Percentiles rank a stretch among this genome's conserved stretches.
Evolutionary conservation across 129 eudicot genomes (phyloP).

Genomic region (Ambrosia trifida): DNA sequence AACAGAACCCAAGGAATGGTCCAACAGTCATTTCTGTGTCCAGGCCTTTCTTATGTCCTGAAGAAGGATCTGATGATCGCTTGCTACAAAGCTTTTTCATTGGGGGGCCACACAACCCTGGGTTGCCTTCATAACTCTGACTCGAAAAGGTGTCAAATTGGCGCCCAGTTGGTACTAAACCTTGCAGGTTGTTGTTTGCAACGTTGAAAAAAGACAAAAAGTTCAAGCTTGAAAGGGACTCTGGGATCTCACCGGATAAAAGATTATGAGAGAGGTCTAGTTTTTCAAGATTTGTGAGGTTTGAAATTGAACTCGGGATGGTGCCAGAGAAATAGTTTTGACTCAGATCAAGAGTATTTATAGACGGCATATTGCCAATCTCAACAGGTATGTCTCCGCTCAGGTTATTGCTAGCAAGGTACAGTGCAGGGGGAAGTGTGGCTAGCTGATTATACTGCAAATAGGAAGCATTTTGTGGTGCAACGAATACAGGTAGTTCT

Average conservation of each 20-base stretch:
- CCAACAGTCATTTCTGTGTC: not conserved
- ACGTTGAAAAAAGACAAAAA: not conserved
- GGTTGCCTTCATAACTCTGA: not conserved
- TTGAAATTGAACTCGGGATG: not conserved
- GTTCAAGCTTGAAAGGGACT: not conserved
- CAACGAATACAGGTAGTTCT: slow-evolving; percentile 28
- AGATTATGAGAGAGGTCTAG: not conserved
- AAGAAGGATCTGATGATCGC: not conserved
- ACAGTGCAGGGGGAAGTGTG: slow-evolving; percentile 24
- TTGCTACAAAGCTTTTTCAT: not conserved
- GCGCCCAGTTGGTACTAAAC: not conserved
- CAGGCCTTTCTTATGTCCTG: not conserved
- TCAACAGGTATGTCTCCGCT: slow-evolving; percentile 36
- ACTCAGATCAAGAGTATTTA: slow-evolving; percentile 22
- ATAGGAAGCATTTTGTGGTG: slow-evolving; percentile 16
- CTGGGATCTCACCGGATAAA: not conserved
- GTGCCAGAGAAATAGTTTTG: not conserved
- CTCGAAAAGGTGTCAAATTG: not conserved
- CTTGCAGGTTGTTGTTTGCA: not conserved
- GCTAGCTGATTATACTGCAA: not conserved
- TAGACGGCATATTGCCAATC: slow-evolving; percentile 35
- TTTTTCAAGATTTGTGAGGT: not conserved
- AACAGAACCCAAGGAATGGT: not conserved
- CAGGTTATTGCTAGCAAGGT: slow-evolving; percentile 29
- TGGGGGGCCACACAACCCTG: not conserved